These are phyloP conservation scores for Trametes hirsuta DNA, from an alignment of 1,284 basidiomycete species.

Conservation along the genomic window DNA sequence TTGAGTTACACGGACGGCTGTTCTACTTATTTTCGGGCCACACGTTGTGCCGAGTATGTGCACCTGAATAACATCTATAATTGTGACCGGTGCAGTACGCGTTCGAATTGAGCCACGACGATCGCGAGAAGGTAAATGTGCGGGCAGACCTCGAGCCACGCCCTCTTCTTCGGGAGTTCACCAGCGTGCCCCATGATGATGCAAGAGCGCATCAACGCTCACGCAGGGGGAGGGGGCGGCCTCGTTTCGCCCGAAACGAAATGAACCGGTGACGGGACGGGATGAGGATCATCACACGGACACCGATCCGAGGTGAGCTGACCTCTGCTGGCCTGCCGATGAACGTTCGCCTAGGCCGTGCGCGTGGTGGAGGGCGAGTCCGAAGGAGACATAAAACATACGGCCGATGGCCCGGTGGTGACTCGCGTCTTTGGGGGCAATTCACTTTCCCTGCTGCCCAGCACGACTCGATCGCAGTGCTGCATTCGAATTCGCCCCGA, in stretches of 20 bases:
- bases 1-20: too few species aligned
- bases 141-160: background rate
- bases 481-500: background rate
- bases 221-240: slow-evolving; percentile 5
- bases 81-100: background rate
- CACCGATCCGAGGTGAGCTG: slow-evolving; percentile 19
- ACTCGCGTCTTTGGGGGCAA: background rate
- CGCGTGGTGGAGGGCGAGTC: background rate
- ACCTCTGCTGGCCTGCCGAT: slow-evolving; percentile 9
- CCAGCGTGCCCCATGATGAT: slow-evolving; percentile 25
- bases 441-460: background rate
- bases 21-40: too few species aligned
- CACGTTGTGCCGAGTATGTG: too few species aligned
- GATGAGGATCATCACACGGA: slow-evolving; percentile 17
- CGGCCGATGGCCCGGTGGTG: background rate
- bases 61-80: background rate
- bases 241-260: slow-evolving; percentile 1
- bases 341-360: slow-evolving; percentile 16
- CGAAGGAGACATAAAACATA: slow-evolving; percentile 8
- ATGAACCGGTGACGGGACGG: slow-evolving; percentile 18
- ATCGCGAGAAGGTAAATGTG: slow-evolving; percentile 1
- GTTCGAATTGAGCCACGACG: background rate
- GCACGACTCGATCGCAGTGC: slow-evolving; percentile 4
- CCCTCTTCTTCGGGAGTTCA: background rate
- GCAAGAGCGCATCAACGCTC: slow-evolving; percentile 23